Conservation (phyloP, 345 rosid genomes). For the Eucalyptus sp. region DNA sequence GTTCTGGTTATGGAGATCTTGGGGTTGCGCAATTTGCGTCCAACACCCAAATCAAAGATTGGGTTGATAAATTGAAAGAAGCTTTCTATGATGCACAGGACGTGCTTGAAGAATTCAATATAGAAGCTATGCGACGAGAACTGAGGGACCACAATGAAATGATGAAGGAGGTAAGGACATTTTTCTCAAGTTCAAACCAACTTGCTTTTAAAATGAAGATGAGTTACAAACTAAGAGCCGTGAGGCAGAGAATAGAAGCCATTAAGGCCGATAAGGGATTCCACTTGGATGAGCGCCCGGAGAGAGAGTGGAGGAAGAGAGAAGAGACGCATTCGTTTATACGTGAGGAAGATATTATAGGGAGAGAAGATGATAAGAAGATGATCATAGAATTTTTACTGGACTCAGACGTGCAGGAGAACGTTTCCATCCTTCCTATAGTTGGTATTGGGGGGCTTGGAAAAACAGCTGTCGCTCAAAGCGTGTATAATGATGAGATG, state of each 20-base stretch:
- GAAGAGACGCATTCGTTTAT: neutral
- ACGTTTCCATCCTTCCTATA: too few relatives aligned
- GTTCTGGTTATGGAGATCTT: too few relatives aligned
- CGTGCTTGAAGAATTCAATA: constrained; percentile 13
- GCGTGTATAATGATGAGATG: too few relatives aligned
- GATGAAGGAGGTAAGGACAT: neutral
- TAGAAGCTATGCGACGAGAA: neutral
- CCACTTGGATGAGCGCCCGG: neutral
- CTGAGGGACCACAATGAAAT: neutral
- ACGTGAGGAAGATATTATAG: neutral
- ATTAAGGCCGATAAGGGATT: neutral
- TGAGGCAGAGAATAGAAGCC: neutral
- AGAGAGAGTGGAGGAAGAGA: neutral
- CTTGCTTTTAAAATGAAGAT: neutral
- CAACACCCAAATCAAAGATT: too few relatives aligned
- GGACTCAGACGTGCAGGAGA: fast-evolving
- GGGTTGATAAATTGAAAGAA: neutral
- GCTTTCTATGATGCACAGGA: constrained; percentile 16
- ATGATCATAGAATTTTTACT: fast-evolving
- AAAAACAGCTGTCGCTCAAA: fast-evolving
- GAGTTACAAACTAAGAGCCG: neutral
- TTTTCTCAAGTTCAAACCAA: neutral
- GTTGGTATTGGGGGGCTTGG: too few relatives aligned
- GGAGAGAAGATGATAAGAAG: neutral
- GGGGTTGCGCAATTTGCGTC: too few relatives aligned